Base-by-base conservation (phyloP, 495 filamentous ascomycete species). In the Astrocystis sublimbata region DNA sequence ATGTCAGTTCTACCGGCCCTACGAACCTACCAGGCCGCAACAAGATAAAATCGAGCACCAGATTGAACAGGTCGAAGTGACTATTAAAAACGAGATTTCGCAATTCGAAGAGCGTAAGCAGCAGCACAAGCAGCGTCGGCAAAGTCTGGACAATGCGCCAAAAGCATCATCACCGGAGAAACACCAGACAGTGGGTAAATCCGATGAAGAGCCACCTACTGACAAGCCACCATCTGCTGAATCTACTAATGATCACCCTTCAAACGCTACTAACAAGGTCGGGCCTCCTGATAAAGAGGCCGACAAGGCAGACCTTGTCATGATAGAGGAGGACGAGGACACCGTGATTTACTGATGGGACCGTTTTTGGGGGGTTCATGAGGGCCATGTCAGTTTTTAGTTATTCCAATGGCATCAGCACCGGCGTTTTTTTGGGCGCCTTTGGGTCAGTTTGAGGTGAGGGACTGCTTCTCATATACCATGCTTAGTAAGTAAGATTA, bases 1-100 rank as follows among this genome's bases (percentile, higher is more conserved):
- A 50, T 31, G 42, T 3, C 67, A 97, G 93, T 93, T 87, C 73
- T 98, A 96, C 74, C 88, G 88, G 52, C 94, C 94, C 6, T 97
- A 90, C 89, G 85, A 93, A 68, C 77, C 89, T 53, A 82, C 84
- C 30, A 73, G 81, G 4, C 80, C 71, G 43, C 76, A 85, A 62
- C 75, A 83, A 57, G 69, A 76, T 5, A 75, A 64, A 6, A 77
- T 85, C 65, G 69, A 79, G 28, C 65, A 77, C 21, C 82, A 84
- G 68, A 70, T 81, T 23, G 69, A 69, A 61, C 74, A 74, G 30
- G 76, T 72, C 40, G 74, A 86, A 63, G 73, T 73, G 5, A 71
- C 62, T 31, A 79, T 85, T 58, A 73, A 78, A 15, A 71, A 65
- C 53, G 80, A 85, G 67, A 60, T 64, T 43, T 66, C 68, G 56